These are phyloP conservation scores for Microdochium trichocladiopsis DNA, from an alignment of 2,329 filamentous ascomycete genomes.

Conservation along the genomic window DNA sequence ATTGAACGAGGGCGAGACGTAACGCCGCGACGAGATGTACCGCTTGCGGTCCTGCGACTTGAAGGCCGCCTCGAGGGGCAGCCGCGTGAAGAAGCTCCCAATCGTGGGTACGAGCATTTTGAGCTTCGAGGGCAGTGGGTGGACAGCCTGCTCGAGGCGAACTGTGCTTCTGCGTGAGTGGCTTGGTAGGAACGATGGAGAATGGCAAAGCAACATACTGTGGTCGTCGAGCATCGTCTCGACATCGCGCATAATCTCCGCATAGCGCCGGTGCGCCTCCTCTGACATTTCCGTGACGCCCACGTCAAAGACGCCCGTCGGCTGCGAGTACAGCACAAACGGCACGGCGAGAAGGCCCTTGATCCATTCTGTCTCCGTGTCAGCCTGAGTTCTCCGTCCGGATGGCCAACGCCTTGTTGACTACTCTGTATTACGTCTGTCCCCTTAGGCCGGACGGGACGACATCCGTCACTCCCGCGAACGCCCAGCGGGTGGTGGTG, in stretches of 20 bases:
- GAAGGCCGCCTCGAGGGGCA: slow-evolving; percentile 85
- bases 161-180: background rate
- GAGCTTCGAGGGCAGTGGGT: slow-evolving; percentile 72
- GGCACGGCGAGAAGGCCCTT: slow-evolving; percentile 91
- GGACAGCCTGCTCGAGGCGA: slow-evolving; percentile 59
- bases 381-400: too few species aligned
- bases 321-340: slow-evolving; percentile 93
- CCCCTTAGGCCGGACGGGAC: too few species aligned
- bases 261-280: slow-evolving; percentile 80
- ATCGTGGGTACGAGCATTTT: slow-evolving; percentile 86
- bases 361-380: slow-evolving; percentile 90
- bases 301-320: slow-evolving; percentile 75
- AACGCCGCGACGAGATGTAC: slow-evolving; percentile 83
- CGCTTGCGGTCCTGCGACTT: slow-evolving; percentile 80
- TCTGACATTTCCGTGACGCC: slow-evolving; percentile 67
- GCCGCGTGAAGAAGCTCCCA: slow-evolving; percentile 86
- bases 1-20: slow-evolving; percentile 95
- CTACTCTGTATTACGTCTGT: too few species aligned
- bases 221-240: slow-evolving; percentile 89
- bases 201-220: slow-evolving; percentile 44
- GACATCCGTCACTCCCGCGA: too few species aligned
- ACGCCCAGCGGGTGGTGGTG: too few species aligned
- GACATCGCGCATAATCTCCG: slow-evolving; percentile 91
- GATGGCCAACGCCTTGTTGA: too few species aligned
- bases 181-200: too few species aligned